These are phyloP conservation scores for Daucus carota DNA, from an alignment of 129 eudicot genomes.

Conservation along the genomic window DH1_v3.0 NC_030386.2:19066501-19067000, in stretches of 20 bases:
- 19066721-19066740: slow-evolving; percentile 54
- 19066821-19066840: slow-evolving; percentile 57
- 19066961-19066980: neutral
- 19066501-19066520: slow-evolving; percentile 48
- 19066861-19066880: slow-evolving; percentile 33
- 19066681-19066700: slow-evolving; percentile 39
- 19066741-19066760: slow-evolving; percentile 61
- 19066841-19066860: slow-evolving; percentile 46
- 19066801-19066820: slow-evolving; percentile 34
- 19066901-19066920: slow-evolving; percentile 11
- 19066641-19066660: slow-evolving; percentile 36
- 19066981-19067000: neutral
- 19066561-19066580: slow-evolving; percentile 27
- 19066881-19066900: slow-evolving; percentile 20
- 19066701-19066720: slow-evolving; percentile 34
- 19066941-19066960: neutral
- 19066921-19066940: neutral
- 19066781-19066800: slow-evolving; percentile 29
- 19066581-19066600: slow-evolving; percentile 45
- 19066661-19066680: slow-evolving; percentile 35
- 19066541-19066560: slow-evolving; percentile 40
- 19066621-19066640: slow-evolving; percentile 56
- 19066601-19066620: slow-evolving; percentile 49
- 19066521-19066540: slow-evolving; percentile 32
- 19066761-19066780: slow-evolving; percentile 28